Conservation (phyloP, 768 basidiomycete genomes). For the Lyophyllum shimeji region DNA sequence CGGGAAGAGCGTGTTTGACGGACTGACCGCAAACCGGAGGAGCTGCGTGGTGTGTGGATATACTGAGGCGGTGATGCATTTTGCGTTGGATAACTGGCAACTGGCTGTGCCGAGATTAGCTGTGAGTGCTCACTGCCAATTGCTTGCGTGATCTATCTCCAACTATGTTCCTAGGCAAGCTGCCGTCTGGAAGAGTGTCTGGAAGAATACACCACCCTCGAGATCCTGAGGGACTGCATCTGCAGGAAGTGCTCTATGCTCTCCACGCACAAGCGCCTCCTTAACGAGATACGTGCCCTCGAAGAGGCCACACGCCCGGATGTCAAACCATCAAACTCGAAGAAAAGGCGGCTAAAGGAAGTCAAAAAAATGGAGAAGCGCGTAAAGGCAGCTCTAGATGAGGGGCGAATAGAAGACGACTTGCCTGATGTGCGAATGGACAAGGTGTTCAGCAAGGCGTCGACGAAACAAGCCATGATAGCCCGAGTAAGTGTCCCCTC, state of each 20-base stretch:
- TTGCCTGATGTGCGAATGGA: slow-evolving; percentile 79
- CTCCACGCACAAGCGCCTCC: slow-evolving; percentile 68
- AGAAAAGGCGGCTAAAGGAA: slow-evolving; percentile 75
- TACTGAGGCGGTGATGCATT: slow-evolving; percentile 92
- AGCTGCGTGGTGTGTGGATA: slow-evolving; percentile 91
- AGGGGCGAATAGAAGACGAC: slow-evolving; percentile 82
- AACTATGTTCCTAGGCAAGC: slow-evolving; percentile 39
- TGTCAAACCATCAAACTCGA: slow-evolving; percentile 57
- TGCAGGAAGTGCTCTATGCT: slow-evolving; percentile 90
- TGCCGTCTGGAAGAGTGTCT: slow-evolving; percentile 83
- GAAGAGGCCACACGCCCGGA: slow-evolving; percentile 40
- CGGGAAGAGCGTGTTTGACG: slow-evolving; percentile 80
- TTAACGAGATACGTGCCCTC: slow-evolving; percentile 60
- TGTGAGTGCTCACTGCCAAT: slow-evolving; percentile 41
- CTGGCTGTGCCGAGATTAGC: slow-evolving; percentile 65
- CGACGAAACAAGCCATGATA: slow-evolving; percentile 90
- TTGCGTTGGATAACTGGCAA: slow-evolving; percentile 84
- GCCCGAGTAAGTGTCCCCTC: slow-evolving; percentile 61
- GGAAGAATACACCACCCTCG: slow-evolving; percentile 85
- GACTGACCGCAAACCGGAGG: slow-evolving; percentile 85
- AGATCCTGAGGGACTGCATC: slow-evolving; percentile 86
- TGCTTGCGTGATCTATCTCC: background rate
- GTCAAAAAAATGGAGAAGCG: slow-evolving; percentile 61
- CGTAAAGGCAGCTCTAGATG: slow-evolving; percentile 63
- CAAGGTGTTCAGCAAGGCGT: slow-evolving; percentile 69